phyloP scores from a whole-genome alignment of 1,139 yeast genomes.

The Kurtzmaniella natalensis region DNA sequence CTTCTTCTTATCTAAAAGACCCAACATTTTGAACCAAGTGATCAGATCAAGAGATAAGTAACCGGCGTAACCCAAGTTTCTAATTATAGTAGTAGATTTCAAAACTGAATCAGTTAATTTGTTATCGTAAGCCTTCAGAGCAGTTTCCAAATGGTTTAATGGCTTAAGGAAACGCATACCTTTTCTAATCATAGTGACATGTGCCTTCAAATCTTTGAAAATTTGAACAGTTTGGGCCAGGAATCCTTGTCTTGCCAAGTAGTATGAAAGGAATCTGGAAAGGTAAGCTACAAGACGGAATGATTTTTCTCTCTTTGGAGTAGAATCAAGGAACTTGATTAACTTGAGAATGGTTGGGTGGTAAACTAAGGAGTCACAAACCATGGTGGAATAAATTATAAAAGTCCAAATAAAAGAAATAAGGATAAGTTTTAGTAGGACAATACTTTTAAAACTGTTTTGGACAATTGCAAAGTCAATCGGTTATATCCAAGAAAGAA shows the following conservation, averaged over 20 bases:
- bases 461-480: not conserved
- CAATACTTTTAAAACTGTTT: not conserved
- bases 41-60: slow-evolving; percentile 74
- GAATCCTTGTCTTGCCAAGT: slow-evolving; percentile 59
- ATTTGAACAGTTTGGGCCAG: slow-evolving; percentile 45
- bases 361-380: slow-evolving; percentile 60
- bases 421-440: too few species aligned
- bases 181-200: slow-evolving; percentile 72
- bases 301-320: slow-evolving; percentile 67
- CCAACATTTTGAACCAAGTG: slow-evolving; percentile 60
- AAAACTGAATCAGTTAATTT: slow-evolving; percentile 65
- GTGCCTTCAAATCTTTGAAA: slow-evolving; percentile 50
- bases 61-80: slow-evolving; percentile 71
- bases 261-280: slow-evolving; percentile 65
- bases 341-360: slow-evolving; percentile 71
- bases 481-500: not conserved
- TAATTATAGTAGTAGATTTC: slow-evolving; percentile 53
- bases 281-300: slow-evolving; percentile 80
- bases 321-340: slow-evolving; percentile 59
- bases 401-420: too few species aligned
- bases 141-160: slow-evolving; percentile 65
- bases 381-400: slow-evolving; percentile 36
- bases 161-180: slow-evolving; percentile 85
- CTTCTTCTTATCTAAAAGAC: slow-evolving; percentile 31
- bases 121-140: slow-evolving; percentile 66